A percentile compares a stretch with the other conserved stretches of the same genome.
phyloP scores from a whole-genome alignment of 75 land plant genomes.

The Isoetes taiwanensis region DNA sequence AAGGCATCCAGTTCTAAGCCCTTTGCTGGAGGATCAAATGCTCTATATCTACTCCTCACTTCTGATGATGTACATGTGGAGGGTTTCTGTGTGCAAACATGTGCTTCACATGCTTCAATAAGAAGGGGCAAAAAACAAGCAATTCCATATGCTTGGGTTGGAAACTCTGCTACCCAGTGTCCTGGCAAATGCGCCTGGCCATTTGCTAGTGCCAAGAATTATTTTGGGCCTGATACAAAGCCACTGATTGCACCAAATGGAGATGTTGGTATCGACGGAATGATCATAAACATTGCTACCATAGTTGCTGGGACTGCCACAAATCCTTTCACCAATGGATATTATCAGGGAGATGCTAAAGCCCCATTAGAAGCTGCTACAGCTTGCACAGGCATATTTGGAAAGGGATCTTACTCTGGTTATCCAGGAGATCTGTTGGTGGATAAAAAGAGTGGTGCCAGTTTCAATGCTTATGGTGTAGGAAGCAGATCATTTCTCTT shows the following conservation, averaged over 20 bases:
- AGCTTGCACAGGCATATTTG: background rate
- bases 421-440: no score
- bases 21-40: no score
- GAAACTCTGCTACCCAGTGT: background rate
- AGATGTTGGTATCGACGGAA: constrained; percentile 1
- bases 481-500: no score
- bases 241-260: background rate
- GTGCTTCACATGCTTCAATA: no score
- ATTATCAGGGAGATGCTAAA: background rate
- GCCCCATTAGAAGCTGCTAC: background rate
- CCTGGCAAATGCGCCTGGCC: background rate
- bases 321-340: background rate
- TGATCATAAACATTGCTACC: background rate
- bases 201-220: background rate
- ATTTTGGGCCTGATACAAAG: constrained; percentile 3
- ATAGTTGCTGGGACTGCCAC: background rate
- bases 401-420: no score
- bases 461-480: no score
- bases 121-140: no score
- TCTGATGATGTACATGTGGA: no score
- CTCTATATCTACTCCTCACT: no score
- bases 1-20: no score
- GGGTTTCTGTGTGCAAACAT: no score
- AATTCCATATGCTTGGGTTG: background rate
- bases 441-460: no score